Percentiles rank a stretch among this genome's conserved stretches.
phyloP scores from a whole-genome alignment of 345 rosid genomes.

The Diplotaxis tenuifolia region DNA sequence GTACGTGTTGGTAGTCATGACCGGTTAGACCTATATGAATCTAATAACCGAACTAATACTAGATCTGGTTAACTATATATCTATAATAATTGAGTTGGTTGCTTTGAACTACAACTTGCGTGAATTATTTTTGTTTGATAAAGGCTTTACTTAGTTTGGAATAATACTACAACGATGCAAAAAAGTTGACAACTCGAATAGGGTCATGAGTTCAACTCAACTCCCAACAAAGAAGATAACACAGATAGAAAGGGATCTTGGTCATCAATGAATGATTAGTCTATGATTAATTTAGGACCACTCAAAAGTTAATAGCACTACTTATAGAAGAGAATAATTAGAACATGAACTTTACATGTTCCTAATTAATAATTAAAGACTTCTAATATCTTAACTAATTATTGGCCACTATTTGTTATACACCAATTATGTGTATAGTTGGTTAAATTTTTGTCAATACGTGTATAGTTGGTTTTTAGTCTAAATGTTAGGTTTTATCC shows the following conservation, averaged over 20 bases:
- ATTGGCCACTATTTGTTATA: constrained; percentile 29
- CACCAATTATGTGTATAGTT: constrained; percentile 27
- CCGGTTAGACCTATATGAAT: constrained; percentile 4
- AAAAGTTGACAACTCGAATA: constrained; percentile 31
- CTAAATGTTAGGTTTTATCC: constrained; percentile 13
- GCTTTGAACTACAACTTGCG: constrained; percentile 28
- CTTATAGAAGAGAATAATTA: constrained; percentile 15
- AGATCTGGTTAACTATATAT: constrained; percentile 5
- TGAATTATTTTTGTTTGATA: constrained; percentile 10
- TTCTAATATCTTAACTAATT: constrained; percentile 29
- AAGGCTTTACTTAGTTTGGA: constrained; percentile 26
- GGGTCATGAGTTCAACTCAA: constrained; percentile 34
- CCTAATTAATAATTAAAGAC: constrained; percentile 4
- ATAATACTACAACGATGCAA: constrained; percentile 32
- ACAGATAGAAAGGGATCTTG: constrained; percentile 32
- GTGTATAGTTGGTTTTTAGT: constrained; percentile 27
- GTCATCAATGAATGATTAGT: constrained; percentile 29
- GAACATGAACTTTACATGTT: constrained; percentile 33
- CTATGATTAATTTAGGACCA: constrained; percentile 21
- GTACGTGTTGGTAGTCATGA: constrained; percentile 6
- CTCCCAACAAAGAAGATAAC: constrained; percentile 36
- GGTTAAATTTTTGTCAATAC: constrained; percentile 20
- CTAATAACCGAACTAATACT: not conserved
- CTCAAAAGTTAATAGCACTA: constrained; percentile 24
- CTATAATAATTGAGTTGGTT: constrained; percentile 34